A percentile compares a stretch with the other conserved stretches of the same genome.
These are phyloP conservation scores for Xylaria sp. DNA, from an alignment of 2,329 filamentous ascomycete species.

Conservation along the genomic window DNA sequence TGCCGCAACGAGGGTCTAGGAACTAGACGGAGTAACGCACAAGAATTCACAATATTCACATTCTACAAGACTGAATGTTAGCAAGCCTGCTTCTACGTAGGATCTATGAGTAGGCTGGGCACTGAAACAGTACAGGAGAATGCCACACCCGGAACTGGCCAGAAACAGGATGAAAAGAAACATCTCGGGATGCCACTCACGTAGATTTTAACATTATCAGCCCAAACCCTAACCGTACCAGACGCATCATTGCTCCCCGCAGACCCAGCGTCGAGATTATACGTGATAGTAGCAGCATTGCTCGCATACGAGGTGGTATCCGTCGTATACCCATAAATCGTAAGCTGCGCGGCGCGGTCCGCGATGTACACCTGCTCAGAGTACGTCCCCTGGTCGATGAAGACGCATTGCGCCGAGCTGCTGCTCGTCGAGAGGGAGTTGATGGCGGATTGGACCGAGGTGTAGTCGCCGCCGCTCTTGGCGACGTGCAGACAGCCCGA, in stretches of 20 bases:
- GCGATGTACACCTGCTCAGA: slow-evolving; percentile 68
- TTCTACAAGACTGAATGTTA: slow-evolving; percentile 52
- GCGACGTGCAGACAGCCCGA: slow-evolving; percentile 63
- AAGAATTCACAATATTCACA: slow-evolving; percentile 63
- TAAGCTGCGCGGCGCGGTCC: slow-evolving; percentile 59
- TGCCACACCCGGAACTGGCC: not conserved
- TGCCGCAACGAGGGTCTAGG: too few relatives aligned
- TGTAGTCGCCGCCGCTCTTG: slow-evolving; percentile 53
- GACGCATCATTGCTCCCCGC: slow-evolving; percentile 65
- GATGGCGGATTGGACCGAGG: slow-evolving; percentile 65
- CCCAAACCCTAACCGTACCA: slow-evolving; percentile 58
- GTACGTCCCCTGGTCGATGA: slow-evolving; percentile 71
- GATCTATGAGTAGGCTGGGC: not conserved
- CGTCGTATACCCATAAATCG: slow-evolving; percentile 69
- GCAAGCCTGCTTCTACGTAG: slow-evolving; percentile 1
- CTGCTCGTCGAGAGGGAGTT: slow-evolving; percentile 65
- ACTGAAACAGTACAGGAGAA: not conserved
- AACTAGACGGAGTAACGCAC: slow-evolving; percentile 28
- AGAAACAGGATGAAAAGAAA: not conserved
- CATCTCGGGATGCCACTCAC: slow-evolving; percentile 23
- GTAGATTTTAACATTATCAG: slow-evolving; percentile 67
- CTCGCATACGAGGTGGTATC: slow-evolving; percentile 62
- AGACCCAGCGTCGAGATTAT: slow-evolving; percentile 58
- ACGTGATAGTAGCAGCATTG: slow-evolving; percentile 68
- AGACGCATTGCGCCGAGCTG: slow-evolving; percentile 65